Conservation (phyloP, 768 basidiomycete species). For the Serendipita sp. region DNA sequence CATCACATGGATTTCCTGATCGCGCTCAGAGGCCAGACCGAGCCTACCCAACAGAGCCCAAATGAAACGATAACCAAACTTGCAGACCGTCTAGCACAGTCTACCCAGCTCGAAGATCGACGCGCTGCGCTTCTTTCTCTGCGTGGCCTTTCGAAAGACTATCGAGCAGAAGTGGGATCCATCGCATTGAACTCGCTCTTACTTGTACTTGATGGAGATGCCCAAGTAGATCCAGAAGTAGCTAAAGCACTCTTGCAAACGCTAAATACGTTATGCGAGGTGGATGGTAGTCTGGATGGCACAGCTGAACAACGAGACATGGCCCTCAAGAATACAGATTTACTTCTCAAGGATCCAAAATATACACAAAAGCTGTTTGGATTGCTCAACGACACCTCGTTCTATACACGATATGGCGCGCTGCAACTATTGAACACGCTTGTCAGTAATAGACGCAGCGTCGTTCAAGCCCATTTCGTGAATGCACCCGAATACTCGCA, state of each 20-base stretch:
- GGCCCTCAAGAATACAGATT: constrained; percentile 74
- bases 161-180: constrained; percentile 75
- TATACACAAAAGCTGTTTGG: constrained; percentile 59
- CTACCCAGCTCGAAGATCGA: constrained; percentile 76
- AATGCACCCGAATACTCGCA: constrained; percentile 52
- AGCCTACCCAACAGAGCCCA: constrained; percentile 62
- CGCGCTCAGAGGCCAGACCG: constrained; percentile 69
- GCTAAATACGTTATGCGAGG: constrained; percentile 68
- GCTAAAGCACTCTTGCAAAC: constrained; percentile 90
- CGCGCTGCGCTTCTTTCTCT: constrained; percentile 85
- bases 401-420: constrained; percentile 73
- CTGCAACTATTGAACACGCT: constrained; percentile 69
- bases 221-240: constrained; percentile 79
- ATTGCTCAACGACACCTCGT: constrained; percentile 53
- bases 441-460: constrained; percentile 63
- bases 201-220: constrained; percentile 71
- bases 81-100: constrained; percentile 80
- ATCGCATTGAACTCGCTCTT: constrained; percentile 62
- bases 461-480: constrained; percentile 82
- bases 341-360: constrained; percentile 54
- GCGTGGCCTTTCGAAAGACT: constrained; percentile 84
- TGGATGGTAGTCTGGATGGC: constrained; percentile 32
- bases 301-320: constrained; percentile 37
- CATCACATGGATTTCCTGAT: constrained; percentile 62
- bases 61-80: constrained; percentile 72